Evolutionary conservation across 2,329 filamentous ascomycete species (phyloP).

Genomic region (Myriosclerotinia duriaeana): DNA sequence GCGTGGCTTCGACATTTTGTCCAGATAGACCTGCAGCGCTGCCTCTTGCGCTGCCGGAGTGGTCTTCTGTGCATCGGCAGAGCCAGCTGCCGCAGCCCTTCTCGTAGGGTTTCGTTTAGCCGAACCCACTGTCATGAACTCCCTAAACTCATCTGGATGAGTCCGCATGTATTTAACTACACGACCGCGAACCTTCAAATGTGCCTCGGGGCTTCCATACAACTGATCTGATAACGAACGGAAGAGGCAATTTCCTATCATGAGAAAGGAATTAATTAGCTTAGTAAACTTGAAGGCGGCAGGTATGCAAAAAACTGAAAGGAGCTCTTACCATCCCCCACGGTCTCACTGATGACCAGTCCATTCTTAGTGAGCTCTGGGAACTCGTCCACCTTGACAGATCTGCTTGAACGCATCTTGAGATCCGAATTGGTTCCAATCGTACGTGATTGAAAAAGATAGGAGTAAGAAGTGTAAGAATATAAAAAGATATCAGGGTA

Average conservation of each 20-base stretch:
- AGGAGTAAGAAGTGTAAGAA: not conserved
- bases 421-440: too few relatives aligned
- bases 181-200: conserved; percentile 56
- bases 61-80: conserved; percentile 27
- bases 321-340: conserved; percentile 59
- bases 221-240: conserved; percentile 67
- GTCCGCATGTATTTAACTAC: conserved; percentile 63
- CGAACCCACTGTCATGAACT: conserved; percentile 57
- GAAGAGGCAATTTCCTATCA: conserved; percentile 66
- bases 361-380: conserved; percentile 56
- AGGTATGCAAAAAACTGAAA: conserved; percentile 27
- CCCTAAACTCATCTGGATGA: conserved; percentile 61
- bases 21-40: conserved; percentile 55
- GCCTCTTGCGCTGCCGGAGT: conserved; percentile 51
- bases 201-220: conserved; percentile 58
- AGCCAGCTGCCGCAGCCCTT: not conserved
- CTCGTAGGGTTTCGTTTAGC: conserved; percentile 48
- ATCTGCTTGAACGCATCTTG: not conserved
- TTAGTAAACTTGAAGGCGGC: conserved; percentile 21
- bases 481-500: not conserved
- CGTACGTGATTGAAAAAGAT: too few relatives aligned
- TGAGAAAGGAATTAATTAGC: conserved; percentile 24
- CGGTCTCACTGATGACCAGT: conserved; percentile 58
- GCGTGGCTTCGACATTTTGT: conserved; percentile 58
- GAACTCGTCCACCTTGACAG: conserved; percentile 46